Evolutionary conservation across 139 green algal genomes (phyloP).

Genomic region (Mychonastes homosphaera): DNA sequence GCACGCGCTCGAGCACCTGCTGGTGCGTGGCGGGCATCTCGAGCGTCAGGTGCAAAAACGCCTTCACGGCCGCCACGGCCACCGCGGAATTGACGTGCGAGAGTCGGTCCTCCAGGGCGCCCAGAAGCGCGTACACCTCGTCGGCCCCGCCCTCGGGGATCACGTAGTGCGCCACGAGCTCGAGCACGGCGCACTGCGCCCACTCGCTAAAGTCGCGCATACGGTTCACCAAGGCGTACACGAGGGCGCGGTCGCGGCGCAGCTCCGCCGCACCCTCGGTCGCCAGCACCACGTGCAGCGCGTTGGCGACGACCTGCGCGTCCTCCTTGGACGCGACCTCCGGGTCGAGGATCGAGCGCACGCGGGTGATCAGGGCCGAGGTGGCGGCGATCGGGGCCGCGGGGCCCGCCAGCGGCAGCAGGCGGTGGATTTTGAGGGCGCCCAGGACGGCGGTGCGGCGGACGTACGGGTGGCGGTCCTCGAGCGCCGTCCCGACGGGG

Average conservation of each 20-base stretch:
- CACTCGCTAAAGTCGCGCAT: slow-evolving; percentile 82
- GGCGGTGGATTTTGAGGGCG: slow-evolving; percentile 79
- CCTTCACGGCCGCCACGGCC: slow-evolving; percentile 75
- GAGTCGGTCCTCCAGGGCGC: slow-evolving; percentile 89
- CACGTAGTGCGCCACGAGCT: slow-evolving; percentile 64
- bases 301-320: slow-evolving; percentile 81
- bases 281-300: slow-evolving; percentile 56
- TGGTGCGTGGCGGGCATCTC: slow-evolving; percentile 74
- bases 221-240: slow-evolving; percentile 82
- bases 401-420: slow-evolving; percentile 77
- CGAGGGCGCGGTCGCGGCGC: slow-evolving; percentile 38
- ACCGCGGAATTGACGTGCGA: slow-evolving; percentile 78
- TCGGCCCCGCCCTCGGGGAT: no score
- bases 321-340: slow-evolving; percentile 68
- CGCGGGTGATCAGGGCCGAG: slow-evolving; percentile 53
- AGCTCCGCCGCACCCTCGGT: slow-evolving; percentile 7
- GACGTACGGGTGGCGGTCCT: slow-evolving; percentile 80
- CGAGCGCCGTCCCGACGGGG: slow-evolving; percentile 45
- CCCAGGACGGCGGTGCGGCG: slow-evolving; percentile 80
- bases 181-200: slow-evolving; percentile 85
- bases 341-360: slow-evolving; percentile 50
- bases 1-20: slow-evolving; percentile 88
- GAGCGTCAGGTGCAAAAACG: slow-evolving; percentile 89
- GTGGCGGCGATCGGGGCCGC: slow-evolving; percentile 89
- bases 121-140: slow-evolving; percentile 86